Evolutionary conservation across 257 asterid species (phyloP).

Genomic region (Rhazya stricta): DNA sequence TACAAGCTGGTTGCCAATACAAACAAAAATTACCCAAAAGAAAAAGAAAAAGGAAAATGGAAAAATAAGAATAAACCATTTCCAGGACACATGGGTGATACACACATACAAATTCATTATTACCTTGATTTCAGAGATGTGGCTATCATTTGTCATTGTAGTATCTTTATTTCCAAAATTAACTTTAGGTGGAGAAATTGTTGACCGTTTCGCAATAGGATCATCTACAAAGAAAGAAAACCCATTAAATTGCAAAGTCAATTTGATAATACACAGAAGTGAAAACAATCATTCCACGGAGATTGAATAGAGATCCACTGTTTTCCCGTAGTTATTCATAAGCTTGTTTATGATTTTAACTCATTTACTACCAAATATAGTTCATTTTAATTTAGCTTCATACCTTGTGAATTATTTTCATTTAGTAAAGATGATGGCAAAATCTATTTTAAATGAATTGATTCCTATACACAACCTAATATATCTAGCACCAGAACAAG

Average conservation of each 20-base stretch:
- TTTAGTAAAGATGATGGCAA: not conserved
- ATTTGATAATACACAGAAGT: not conserved
- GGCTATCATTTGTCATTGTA: conserved; percentile 31
- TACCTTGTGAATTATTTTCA: not conserved
- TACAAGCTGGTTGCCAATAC: not conserved
- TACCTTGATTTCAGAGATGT: conserved; percentile 15
- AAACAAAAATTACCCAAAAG: not conserved
- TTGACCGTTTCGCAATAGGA: conserved; percentile 66
- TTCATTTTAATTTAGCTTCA: not conserved
- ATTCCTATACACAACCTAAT: not conserved
- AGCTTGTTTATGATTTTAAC: not conserved
- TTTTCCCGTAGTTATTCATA: not conserved
- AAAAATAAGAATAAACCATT: not conserved
- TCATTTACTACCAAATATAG: not conserved
- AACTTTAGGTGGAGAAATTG: conserved; percentile 37
- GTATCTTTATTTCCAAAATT: conserved; percentile 35
- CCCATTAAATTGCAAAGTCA: conserved; percentile 1
- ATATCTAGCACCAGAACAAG: not conserved
- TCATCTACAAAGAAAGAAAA: conserved; percentile 55
- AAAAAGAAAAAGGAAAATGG: too few relatives aligned
- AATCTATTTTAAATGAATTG: not conserved
- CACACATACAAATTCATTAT: not conserved
- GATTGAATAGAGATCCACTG: not conserved
- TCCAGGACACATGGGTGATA: not conserved
- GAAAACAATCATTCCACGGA: not conserved